Evolutionary conservation across 371 early-diverging fungal genomes (phyloP).

Genomic region (Capillidium rhysosporum): DNA sequence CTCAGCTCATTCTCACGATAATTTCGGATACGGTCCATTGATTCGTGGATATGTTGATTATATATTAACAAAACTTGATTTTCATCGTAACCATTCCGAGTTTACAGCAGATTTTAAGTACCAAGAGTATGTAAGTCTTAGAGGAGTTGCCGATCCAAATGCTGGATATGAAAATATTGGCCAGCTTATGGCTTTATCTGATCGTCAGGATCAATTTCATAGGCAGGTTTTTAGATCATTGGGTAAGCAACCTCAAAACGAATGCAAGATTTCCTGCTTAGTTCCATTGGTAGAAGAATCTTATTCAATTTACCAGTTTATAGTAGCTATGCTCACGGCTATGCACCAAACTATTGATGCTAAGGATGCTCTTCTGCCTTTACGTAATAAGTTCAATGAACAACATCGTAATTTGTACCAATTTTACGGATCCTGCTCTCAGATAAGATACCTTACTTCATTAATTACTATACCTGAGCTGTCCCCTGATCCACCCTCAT

Average conservation of each 20-base stretch:
- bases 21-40: constrained; percentile 58
- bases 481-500: constrained; percentile 19
- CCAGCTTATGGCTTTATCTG: constrained; percentile 77
- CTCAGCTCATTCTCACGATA: constrained; percentile 35
- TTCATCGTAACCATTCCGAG: constrained; percentile 76
- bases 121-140: constrained; percentile 84
- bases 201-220: constrained; percentile 78
- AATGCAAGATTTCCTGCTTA: constrained; percentile 84
- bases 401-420: constrained; percentile 68
- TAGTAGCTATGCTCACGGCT: constrained; percentile 84
- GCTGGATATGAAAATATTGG: constrained; percentile 93
- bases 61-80: constrained; percentile 73
- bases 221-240: constrained; percentile 69
- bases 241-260: constrained; percentile 68
- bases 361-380: constrained; percentile 69
- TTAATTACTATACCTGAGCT: constrained; percentile 81
- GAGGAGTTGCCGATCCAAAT: constrained; percentile 89
- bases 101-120: constrained; percentile 92
- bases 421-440: constrained; percentile 83
- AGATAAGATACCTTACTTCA: constrained; percentile 75
- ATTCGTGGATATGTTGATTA: constrained; percentile 84
- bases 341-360: constrained; percentile 76
- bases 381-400: constrained; percentile 65
- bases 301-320: constrained; percentile 87
- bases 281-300: constrained; percentile 94